Base-by-base conservation (phyloP, 2,329 filamentous ascomycete species). In the Geosmithia flava region DNA sequence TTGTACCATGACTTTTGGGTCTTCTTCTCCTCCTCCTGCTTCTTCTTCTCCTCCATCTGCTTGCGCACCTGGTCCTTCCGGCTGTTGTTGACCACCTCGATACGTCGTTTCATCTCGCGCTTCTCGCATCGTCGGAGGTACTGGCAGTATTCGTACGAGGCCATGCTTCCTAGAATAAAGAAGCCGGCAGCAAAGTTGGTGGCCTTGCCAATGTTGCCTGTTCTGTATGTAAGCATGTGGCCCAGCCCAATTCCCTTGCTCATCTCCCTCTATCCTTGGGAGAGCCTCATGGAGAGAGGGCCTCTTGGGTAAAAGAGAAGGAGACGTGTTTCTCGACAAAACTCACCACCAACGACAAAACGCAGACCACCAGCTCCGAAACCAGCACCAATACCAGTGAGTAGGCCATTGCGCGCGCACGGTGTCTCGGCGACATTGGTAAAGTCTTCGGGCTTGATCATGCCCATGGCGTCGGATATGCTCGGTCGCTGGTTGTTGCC, bases 131-230 rank as follows among this genome's bases (percentile, higher is more conserved):
- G 72, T 50, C 89, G 75, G 52, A 78, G 76, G 55, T 81, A 82
- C 59, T 89, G 81, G 67, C 91, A 97, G 59, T 85, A 88, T 66
- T 96, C 87, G 66, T 89, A 93, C 46, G 83, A 83, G 29, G 75
- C 74, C 44, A 85, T 70, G n/a, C 85, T 82, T 7, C 76, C 77
- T 19, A 84, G 61, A 20, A 83, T 71, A 62, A 93, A 95, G 37
- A 80, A 74, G 7, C 81, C 86, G 6, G 93, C 88, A 0, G 88
- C 89, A 85, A 87, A 95, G 59, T 94, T 94, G 37, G 84, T 82
- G 1, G 86, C 80, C 57, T 76, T 62, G 20, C 54, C 47, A 2
- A 58, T 56, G 37, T 61, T 64, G 29, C 63, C 64, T 66, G 41
- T 6, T 3, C n/a, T 15, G 27, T 20, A 19, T 20, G 17, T 42